Evolutionary conservation across 257 asterid genomes (phyloP), one percentile per base, ranked within the genome.

Genomic region (Solanum dulcamara): DNA sequence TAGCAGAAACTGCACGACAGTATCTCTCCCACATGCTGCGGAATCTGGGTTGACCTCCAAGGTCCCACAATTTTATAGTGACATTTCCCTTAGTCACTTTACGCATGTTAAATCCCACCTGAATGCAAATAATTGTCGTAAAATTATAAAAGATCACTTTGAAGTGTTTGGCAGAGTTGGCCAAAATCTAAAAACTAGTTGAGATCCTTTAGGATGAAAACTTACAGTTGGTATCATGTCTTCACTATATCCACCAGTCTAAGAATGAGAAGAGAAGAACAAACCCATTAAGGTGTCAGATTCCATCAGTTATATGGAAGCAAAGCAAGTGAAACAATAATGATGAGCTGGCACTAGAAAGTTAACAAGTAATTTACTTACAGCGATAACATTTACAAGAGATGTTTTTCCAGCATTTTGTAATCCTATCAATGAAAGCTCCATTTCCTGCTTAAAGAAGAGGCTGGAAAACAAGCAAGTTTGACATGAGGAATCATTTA

Each of bases 391-490:
- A 87, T 96, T 94, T 77, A 96, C 99, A 82, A 96, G 99, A 26
- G 99, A 96, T 80, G 99, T 94, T 92, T 96, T 96, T 85, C 99
- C 99, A n/a, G 99, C 99, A 86, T 96, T 96, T 86, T 96, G 99
- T 80, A 96, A 95, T 86, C 99, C 99, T 89, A 96, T 96, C 83
- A 96, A 90, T 87, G 99, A 96, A 84, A 96, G 96, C 93, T 96
- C 99, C 99, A 96, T 96, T 92, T 96, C 99, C 93, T 96, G 99
- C 97, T 96, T 96, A 94, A 96, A 94, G 87, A 96, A 96, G 67
- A 94, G 95, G 94, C 98, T 96, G 95, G 72, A 50, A 46, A 46
- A 84, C 68, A 84, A 81, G 84, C 86, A 7, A 53, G 80, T 62
- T 18, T 20, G 79, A 57, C 40, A 67, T 71, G 48, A 46, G 51